Evolutionary conservation across 176 grass and related monocot genomes (phyloP).

Genomic region (Thalia dealbata): DNA sequence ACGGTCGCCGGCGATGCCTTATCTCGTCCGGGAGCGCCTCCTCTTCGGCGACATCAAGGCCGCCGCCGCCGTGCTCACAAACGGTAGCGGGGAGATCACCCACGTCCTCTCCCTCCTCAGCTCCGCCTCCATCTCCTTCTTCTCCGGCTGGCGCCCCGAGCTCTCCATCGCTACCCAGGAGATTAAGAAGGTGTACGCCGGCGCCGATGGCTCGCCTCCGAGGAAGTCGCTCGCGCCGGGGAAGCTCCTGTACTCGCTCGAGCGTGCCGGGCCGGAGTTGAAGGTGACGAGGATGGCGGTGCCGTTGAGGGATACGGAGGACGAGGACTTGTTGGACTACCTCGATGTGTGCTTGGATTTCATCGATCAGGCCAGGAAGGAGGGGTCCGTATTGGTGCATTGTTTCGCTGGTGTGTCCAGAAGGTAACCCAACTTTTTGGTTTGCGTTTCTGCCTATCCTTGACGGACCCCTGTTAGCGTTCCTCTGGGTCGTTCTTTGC

Average conservation of each 20-base stretch:
- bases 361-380: conserved; percentile 52
- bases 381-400: conserved; percentile 60
- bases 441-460: neutral
- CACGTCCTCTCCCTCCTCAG: conserved; percentile 48
- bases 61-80: conserved; percentile 38
- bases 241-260: conserved; percentile 41
- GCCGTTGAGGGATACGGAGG: conserved; percentile 68
- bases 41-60: conserved; percentile 63
- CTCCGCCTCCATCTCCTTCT: conserved; percentile 62
- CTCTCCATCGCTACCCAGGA: conserved; percentile 38
- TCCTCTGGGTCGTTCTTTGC: neutral
- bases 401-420: conserved; percentile 80
- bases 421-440: conserved; percentile 33
- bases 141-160: conserved; percentile 42
- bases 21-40: conserved; percentile 54
- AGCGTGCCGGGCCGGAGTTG: conserved; percentile 52
- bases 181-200: conserved; percentile 28
- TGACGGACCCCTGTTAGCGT: neutral
- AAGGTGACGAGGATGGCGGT: conserved; percentile 70
- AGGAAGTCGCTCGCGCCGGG: conserved; percentile 25
- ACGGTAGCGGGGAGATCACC: conserved; percentile 13
- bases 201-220: conserved; percentile 31
- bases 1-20: conserved; percentile 25
- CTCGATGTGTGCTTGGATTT: conserved; percentile 63
- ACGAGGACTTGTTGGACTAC: conserved; percentile 75